Base-by-base conservation (phyloP, 257 asterid genomes). In the Leptodermis oblonga region DNA sequence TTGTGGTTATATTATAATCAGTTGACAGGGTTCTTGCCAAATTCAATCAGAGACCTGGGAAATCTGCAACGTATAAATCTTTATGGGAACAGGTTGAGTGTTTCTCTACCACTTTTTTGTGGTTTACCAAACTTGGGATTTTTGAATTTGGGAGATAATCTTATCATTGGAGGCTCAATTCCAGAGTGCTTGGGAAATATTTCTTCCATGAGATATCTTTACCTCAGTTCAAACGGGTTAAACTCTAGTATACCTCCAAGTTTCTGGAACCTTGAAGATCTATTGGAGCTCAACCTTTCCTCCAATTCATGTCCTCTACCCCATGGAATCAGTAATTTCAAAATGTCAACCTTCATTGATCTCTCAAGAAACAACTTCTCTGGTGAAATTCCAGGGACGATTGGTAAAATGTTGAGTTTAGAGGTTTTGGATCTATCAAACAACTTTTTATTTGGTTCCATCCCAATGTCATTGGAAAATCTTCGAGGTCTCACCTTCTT, bases 101-200 rank as follows among this genome's bases (percentile, higher is more conserved):
- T 68, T 23, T 14, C 68, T 39, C 70, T 64, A 28, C 4, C 28
- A 14, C 42, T 25, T 68, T 2, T 71, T 1, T 76, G 74, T 33
- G 23, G 14, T 2, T 25, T 49, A 33, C 28, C 0, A 2, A 71
- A 67, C 13, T 63, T 76, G n/a, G n/a, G n/a, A n/a, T n/a, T n/a
- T n/a, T n/a, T n/a, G n/a, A n/a, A n/a, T n/a, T n/a, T n/a, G n/a
- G 33, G 70, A 36, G 0, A 11, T 0, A 76, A 71, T 49, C 69
- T 30, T 15, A n/a, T n/a, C n/a, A 9, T 76, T 43, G 54, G 1
- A 11, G 77, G 73, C n/a, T 42, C 80, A 33, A 25, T 76, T 20
- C 76, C 67, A 17, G 41, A 48, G 9, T 76, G 73, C 48, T 30
- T 76, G 43, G 74, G 71, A 22, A 76, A 71, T 9, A 7, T 66